A percentile compares a stretch with the other conserved stretches of the same genome.
phyloP scores from a whole-genome alignment of 441 rosid species.

The Eruca vesicaria region DNA sequence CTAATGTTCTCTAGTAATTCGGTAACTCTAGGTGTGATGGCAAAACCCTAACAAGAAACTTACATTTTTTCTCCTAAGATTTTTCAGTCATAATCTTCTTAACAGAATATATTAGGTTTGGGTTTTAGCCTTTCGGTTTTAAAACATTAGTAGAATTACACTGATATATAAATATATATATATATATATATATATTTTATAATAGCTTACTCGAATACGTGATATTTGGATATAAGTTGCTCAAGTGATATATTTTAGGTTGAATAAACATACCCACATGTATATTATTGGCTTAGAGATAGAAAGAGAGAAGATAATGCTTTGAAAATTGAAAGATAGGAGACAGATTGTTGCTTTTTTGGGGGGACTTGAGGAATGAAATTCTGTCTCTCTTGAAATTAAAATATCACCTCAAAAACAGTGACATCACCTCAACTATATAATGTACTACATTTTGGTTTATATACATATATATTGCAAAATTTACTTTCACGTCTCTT shows the following conservation, averaged over 20 bases:
- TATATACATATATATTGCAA: conserved; percentile 9
- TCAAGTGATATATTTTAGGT: conserved; percentile 9
- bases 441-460: background rate
- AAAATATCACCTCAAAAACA: conserved; percentile 33
- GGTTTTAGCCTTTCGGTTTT: background rate
- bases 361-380: conserved; percentile 30
- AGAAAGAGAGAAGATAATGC: conserved; percentile 16
- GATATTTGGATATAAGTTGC: background rate
- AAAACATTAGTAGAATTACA: background rate
- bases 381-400: conserved; percentile 37
- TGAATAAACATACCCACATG: background rate
- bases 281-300: background rate
- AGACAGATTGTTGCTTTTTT: conserved; percentile 35
- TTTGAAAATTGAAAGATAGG: conserved; percentile 24
- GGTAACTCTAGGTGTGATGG: background rate
- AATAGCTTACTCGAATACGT: background rate
- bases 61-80: background rate
- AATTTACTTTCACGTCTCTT: conserved; percentile 29
- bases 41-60: background rate
- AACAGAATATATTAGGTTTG: background rate
- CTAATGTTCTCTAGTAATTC: background rate
- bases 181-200: background rate
- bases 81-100: background rate
- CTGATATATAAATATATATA: background rate
- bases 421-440: conserved; percentile 25